Evolutionary conservation across 148 eudicot species (phyloP).

Genomic region (Dianthus caryophyllus): DNA sequence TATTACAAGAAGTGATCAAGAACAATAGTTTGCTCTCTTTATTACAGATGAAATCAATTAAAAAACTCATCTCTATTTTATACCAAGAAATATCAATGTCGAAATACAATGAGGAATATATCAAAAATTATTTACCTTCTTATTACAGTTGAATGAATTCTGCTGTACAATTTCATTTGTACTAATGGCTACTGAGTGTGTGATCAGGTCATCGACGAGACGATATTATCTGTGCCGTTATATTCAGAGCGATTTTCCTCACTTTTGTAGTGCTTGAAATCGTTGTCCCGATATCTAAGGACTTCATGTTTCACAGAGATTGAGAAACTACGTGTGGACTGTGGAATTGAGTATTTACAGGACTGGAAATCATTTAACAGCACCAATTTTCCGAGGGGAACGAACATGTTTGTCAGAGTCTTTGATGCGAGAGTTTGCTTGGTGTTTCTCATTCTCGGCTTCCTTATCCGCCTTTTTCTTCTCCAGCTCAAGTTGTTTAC

Average conservation of each 20-base stretch:
- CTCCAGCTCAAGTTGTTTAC: conserved; percentile 70
- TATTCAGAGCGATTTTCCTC: not conserved
- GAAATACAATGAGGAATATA: conserved; percentile 8
- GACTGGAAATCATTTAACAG: conserved; percentile 13
- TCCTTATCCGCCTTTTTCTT: conserved; percentile 75
- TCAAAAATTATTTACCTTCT: conserved; percentile 4
- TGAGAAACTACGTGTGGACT: not conserved
- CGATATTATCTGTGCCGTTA: not conserved
- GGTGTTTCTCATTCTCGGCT: conserved; percentile 56
- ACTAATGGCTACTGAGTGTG: conserved; percentile 6
- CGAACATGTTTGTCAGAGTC: conserved; percentile 17
- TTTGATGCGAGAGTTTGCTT: conserved; percentile 23
- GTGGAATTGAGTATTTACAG: conserved; percentile 8
- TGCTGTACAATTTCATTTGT: conserved; percentile 21
- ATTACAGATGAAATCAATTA: too few species aligned
- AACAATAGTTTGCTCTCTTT: too few species aligned
- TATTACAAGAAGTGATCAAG: too few species aligned
- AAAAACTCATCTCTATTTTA: too few species aligned
- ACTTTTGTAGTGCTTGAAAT: not conserved
- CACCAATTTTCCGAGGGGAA: conserved; percentile 16
- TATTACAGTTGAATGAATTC: conserved; percentile 13
- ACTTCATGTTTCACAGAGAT: not conserved
- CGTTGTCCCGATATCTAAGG: not conserved
- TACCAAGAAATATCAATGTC: not conserved
- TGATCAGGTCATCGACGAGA: not conserved